A percentile compares a stretch with the other conserved stretches of the same genome.
These are phyloP conservation scores for Fraxinus platypoda DNA, from an alignment of 305 asterid species.

Conservation along the genomic window DNA sequence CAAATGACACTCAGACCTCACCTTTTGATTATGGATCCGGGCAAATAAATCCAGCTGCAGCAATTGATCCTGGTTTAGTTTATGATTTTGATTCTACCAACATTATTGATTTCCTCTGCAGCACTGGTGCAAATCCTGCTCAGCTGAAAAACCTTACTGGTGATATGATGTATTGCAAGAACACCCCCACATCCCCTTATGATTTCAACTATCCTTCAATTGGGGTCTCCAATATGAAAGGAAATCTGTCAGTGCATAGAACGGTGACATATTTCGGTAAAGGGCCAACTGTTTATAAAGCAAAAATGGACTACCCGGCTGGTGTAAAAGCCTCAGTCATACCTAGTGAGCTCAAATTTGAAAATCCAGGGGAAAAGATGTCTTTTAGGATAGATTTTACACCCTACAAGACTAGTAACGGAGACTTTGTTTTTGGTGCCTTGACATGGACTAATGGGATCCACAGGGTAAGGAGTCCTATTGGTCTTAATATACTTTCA, in stretches of 20 bases:
- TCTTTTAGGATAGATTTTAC: slow-evolving; percentile 37
- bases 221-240: slow-evolving; percentile 48
- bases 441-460: slow-evolving; percentile 55
- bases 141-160: slow-evolving; percentile 59
- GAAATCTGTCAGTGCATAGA: slow-evolving; percentile 45
- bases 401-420: slow-evolving; percentile 40
- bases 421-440: slow-evolving; percentile 50
- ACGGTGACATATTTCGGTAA: slow-evolving; percentile 51
- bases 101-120: slow-evolving; percentile 57
- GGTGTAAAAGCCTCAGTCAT: slow-evolving; percentile 46
- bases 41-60: slow-evolving; percentile 55
- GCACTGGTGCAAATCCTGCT: slow-evolving; percentile 49
- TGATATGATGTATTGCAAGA: slow-evolving; percentile 33
- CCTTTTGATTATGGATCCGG: slow-evolving; percentile 70
- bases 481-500: slow-evolving; percentile 40
- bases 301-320: slow-evolving; percentile 38
- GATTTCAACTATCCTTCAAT: slow-evolving; percentile 64
- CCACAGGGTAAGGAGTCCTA: slow-evolving; percentile 54
- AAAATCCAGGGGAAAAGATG: slow-evolving; percentile 34
- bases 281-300: slow-evolving; percentile 44
- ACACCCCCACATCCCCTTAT: slow-evolving; percentile 31
- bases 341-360: slow-evolving; percentile 40
- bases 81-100: slow-evolving; percentile 48
- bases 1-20: slow-evolving; percentile 37
- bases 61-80: slow-evolving; percentile 55